phyloP scores from a whole-genome alignment of 1,139 yeast genomes.

The Sugiyamaella pinicola region DNA sequence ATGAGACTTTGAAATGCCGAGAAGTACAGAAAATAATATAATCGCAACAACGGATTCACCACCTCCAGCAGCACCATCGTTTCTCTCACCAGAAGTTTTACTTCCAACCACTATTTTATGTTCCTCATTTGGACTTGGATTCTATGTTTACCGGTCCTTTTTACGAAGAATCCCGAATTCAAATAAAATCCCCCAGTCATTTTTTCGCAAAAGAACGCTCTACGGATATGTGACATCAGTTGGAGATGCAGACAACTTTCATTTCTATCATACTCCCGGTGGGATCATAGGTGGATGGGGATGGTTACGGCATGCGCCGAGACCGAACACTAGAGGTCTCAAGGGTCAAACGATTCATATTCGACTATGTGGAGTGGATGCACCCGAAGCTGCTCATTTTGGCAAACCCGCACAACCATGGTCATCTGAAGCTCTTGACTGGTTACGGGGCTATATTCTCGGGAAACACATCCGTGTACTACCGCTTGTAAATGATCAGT shows the following conservation, averaged over 20 bases:
- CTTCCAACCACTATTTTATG: conserved; percentile 34
- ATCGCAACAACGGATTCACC: neutral
- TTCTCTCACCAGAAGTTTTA: conserved; percentile 28
- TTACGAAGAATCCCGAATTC: conserved; percentile 41
- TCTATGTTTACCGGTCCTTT: conserved; percentile 37
- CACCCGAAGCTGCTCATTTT: conserved; percentile 94
- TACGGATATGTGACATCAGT: conserved; percentile 86
- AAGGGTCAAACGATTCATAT: conserved; percentile 51
- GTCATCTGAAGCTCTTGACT: conserved; percentile 77
- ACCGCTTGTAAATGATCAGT: conserved; percentile 84
- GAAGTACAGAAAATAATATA: neutral
- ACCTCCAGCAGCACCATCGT: neutral
- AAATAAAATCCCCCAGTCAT: conserved; percentile 36
- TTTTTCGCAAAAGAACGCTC: conserved; percentile 49
- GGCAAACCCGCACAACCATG: conserved; percentile 93
- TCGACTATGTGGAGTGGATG: conserved; percentile 93
- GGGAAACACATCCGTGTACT: conserved; percentile 71
- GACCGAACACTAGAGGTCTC: conserved; percentile 44
- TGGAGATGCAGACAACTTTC: conserved; percentile 96
- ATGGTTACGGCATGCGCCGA: conserved; percentile 68
- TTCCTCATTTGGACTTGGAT: conserved; percentile 34
- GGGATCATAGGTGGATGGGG: conserved; percentile 91
- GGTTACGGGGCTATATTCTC: conserved; percentile 67
- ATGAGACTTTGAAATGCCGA: conserved; percentile 2
- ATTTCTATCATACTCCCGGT: conserved; percentile 92